Evolutionary conservation across 2,329 filamentous ascomycete species (phyloP), one percentile per base, ranked within the genome.

Genomic region (Ophiostoma himal-ulmi): DNA sequence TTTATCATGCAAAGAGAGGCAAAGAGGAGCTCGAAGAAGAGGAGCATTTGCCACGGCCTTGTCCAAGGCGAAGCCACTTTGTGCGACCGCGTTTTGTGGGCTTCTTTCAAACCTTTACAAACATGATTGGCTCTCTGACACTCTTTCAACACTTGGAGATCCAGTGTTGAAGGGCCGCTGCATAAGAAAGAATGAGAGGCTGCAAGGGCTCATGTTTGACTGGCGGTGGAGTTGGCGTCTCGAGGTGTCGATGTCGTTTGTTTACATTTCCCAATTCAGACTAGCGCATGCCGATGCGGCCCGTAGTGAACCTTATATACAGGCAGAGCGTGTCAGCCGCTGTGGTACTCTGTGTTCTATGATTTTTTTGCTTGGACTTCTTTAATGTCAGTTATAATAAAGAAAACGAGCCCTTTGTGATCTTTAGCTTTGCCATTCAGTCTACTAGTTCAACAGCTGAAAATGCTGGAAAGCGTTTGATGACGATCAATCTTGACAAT

Each of bases 61-160:
- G 34, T 37, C 20, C 8, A 3, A n/a, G n/a, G 62, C 22, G 17
- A 39, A 65, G 62, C 62, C 62, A 65, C 34, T 17, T 22, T 41
- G 62, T 39, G 20, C 36, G 62, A 65, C 62, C 62, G 62, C 36
- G 62, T 65, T 65, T 65, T 65, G 62, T 65, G 62, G 62, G 62
- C 22, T 65, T 65, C 30, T 37, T 11, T 20, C 13, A 36, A 64
- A 20, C 7, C 7, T 37, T n/a, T 3, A 14, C 60, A 64, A 37
- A 7, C 17, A 7, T 20, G 1, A 57, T 57, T 57, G 52, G 52
- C 11, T 57, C 52, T 57, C 22, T 26, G n/a, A 6, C 52, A 10
- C 52, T 11, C n/a, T 26, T 57, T 57, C 26, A 26, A 8, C 52
- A 57, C 52, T 57, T 26, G 11, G 6, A 7, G 36, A 22, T n/a